A percentile compares a stretch with the other conserved stretches of the same genome.
phyloP scores from a whole-genome alignment of 2,329 filamentous ascomycete species.

The Clarireedia hainanense region DNA sequence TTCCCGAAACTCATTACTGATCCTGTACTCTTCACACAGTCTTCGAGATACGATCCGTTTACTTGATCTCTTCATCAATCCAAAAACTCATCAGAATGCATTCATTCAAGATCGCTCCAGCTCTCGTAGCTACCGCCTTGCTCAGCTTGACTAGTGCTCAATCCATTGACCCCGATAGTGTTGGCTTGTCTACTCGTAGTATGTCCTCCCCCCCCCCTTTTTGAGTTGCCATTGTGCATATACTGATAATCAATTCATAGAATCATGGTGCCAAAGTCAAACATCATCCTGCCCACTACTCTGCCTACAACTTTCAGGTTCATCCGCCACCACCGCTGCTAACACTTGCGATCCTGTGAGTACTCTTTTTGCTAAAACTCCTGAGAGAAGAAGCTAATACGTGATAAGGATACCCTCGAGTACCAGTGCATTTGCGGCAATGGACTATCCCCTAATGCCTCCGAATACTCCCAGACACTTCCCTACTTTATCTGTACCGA shows the following conservation, averaged over 20 bases:
- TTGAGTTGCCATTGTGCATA: not conserved
- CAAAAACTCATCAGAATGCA: conserved; percentile 36
- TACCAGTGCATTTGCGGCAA: conserved; percentile 68
- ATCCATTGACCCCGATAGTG: conserved; percentile 56
- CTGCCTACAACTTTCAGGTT: conserved; percentile 53
- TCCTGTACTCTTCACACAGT: not conserved
- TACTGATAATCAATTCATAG: conserved; percentile 31
- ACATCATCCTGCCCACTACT: conserved; percentile 60
- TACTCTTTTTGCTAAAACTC: conserved; percentile 3
- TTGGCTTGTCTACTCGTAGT: conserved; percentile 40
- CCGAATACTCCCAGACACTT: conserved; percentile 70
- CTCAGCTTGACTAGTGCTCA: conserved; percentile 38
- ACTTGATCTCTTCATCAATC: not conserved
- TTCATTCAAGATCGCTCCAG: conserved; percentile 37
- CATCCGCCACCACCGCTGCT: conserved; percentile 35
- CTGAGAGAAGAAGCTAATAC: not conserved
- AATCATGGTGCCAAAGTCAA: conserved; percentile 59
- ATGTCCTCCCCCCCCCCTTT: conserved; percentile 3
- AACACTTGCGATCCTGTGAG: conserved; percentile 64
- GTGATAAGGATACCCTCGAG: conserved; percentile 48
- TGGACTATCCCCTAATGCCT: conserved; percentile 59
- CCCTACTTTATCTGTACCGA: conserved; percentile 70
- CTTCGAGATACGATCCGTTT: not conserved
- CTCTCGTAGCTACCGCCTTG: conserved; percentile 44
- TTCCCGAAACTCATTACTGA: not conserved